These are phyloP conservation scores for Pascua sp. DNA, from an alignment of 1,284 basidiomycete species.

Conservation along the genomic window DNA sequence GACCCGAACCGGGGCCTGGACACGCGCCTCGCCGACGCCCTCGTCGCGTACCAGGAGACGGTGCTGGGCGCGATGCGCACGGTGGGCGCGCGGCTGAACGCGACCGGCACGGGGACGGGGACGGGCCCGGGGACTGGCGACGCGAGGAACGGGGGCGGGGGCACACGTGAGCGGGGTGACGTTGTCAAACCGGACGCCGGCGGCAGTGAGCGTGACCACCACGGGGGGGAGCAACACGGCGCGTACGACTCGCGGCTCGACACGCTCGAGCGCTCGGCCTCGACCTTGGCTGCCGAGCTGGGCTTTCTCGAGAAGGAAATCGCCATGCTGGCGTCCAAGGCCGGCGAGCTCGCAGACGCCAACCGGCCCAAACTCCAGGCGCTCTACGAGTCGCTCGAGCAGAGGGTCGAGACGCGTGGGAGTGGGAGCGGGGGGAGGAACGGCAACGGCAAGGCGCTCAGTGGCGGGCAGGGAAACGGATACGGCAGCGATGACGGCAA, in stretches of 20 bases:
- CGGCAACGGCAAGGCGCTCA: too few relatives aligned
- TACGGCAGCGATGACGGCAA: too few relatives aligned
- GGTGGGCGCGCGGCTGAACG: background rate
- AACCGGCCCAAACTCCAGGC: slow-evolving; percentile 1
- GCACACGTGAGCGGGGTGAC: too few relatives aligned
- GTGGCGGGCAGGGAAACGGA: too few relatives aligned
- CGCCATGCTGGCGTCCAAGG: background rate
- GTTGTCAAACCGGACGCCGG: too few relatives aligned
- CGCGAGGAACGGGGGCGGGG: too few relatives aligned
- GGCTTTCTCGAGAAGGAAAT: background rate
- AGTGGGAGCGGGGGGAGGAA: background rate
- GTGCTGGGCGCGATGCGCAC: slow-evolving; percentile 38
- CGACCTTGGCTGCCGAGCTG: slow-evolving; percentile 2
- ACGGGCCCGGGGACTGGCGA: too few relatives aligned
- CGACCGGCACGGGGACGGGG: background rate
- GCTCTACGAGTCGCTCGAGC: slow-evolving; percentile 3
- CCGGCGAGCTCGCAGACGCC: slow-evolving; percentile 8
- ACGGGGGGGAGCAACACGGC: too few relatives aligned
- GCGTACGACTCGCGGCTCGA: background rate
- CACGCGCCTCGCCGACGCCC: slow-evolving; percentile 41
- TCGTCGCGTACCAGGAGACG: slow-evolving; percentile 47
- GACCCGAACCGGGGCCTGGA: slow-evolving; percentile 23
- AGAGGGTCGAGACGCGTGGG: background rate
- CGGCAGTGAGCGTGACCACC: too few relatives aligned
- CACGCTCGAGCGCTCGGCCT: background rate